These are phyloP conservation scores for Stephania japonica DNA, from an alignment of 164 flowering plant genomes.

Conservation along the genomic window DNA sequence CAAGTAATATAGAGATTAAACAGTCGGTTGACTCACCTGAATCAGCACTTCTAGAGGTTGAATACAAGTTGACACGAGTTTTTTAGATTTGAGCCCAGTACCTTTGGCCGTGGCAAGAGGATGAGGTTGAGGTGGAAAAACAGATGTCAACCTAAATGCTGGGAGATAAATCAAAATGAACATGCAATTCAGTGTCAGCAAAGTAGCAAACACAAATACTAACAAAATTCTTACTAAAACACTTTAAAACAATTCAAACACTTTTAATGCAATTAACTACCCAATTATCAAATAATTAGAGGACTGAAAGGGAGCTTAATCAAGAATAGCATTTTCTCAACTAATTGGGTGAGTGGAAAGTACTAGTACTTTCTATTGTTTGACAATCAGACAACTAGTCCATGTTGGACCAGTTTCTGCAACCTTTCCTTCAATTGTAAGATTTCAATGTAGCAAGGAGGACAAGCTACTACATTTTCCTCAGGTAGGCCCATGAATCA, in stretches of 20 bases:
- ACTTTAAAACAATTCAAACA: not conserved
- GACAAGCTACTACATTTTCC: not conserved
- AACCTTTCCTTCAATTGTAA: not conserved
- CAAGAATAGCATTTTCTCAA: not conserved
- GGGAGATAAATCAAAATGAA: constrained; percentile 17
- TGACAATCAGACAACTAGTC: too few species aligned
- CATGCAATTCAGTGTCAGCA: not conserved
- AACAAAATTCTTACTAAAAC: not conserved
- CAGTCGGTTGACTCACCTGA: constrained; percentile 44
- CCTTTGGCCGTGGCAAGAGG: constrained; percentile 54
- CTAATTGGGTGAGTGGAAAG: not conserved
- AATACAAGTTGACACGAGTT: constrained; percentile 51
- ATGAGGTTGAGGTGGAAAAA: constrained; percentile 86
- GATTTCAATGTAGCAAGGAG: not conserved
- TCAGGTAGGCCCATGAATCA: not conserved
- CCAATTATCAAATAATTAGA: not conserved
- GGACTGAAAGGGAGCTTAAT: not conserved
- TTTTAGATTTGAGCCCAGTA: constrained; percentile 22
- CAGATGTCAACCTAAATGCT: constrained; percentile 91
- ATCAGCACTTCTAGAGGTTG: constrained; percentile 82
- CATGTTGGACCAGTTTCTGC: not conserved
- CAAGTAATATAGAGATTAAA: constrained; percentile 2
- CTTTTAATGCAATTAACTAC: not conserved
- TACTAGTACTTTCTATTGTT: not conserved
- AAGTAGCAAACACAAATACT: not conserved